phyloP scores from a whole-genome alignment of 768 basidiomycete species.

The Phanerochaete sordida region DNA sequence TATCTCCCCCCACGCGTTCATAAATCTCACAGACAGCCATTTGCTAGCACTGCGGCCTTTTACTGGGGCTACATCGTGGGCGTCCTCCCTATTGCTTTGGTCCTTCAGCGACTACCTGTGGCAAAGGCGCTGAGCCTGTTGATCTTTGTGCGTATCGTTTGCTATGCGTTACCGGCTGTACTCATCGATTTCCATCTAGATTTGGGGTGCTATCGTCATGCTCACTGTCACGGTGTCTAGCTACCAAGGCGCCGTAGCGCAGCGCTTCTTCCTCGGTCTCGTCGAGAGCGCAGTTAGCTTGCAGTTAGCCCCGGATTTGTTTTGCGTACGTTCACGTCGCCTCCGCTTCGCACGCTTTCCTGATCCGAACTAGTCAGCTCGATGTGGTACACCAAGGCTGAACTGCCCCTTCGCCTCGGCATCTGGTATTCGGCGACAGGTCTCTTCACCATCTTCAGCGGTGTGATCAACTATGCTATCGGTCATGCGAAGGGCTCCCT shows the following conservation, averaged over 20 bases:
- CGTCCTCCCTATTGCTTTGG: conserved; percentile 10
- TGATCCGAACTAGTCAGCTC: conserved; percentile 2
- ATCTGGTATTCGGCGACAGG: conserved; percentile 12
- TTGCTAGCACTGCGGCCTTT: conserved; percentile 4
- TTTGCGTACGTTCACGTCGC: neutral
- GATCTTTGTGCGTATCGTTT: conserved; percentile 10
- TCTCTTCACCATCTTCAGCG: conserved; percentile 11
- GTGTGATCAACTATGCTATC: conserved; percentile 10
- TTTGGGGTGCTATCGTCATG: conserved; percentile 11
- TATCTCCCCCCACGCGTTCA: neutral
- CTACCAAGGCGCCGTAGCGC: conserved; percentile 6
- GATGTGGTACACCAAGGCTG: conserved; percentile 12
- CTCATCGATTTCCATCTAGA: neutral
- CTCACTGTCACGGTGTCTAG: conserved; percentile 7
- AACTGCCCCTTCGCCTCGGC: conserved; percentile 10
- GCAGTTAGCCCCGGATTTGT: conserved; percentile 12
- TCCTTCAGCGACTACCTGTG: conserved; percentile 8
- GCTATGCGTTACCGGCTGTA: no score
- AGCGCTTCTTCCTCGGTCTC: conserved; percentile 8
- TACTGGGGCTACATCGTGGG: conserved; percentile 12
- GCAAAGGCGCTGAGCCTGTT: conserved; percentile 6
- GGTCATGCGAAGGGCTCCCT: conserved; percentile 7
- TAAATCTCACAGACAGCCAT: neutral
- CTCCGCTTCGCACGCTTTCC: neutral
- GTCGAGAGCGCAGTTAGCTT: conserved; percentile 11